A percentile compares a stretch with the other conserved stretches of the same genome.
These are phyloP conservation scores for Begonia loranthoides DNA, from an alignment of 306 rosid species.

Conservation along the genomic window DNA sequence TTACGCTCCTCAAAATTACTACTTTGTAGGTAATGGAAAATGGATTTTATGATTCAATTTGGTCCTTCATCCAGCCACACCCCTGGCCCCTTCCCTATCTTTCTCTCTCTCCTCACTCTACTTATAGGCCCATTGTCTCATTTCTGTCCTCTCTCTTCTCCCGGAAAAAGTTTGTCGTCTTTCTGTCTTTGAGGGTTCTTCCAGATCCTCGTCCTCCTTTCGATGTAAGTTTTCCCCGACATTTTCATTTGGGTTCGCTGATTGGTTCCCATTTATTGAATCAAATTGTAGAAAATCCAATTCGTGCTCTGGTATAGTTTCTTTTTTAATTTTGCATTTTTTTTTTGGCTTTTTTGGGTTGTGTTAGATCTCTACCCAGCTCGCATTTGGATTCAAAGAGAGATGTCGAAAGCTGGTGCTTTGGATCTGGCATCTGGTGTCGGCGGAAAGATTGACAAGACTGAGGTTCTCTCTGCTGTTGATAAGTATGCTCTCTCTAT, in stretches of 20 bases:
- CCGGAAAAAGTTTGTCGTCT: no score
- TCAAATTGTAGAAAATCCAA: neutral
- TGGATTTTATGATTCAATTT: no score
- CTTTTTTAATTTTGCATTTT: neutral
- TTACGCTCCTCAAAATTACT: no score
- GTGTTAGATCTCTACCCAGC: neutral
- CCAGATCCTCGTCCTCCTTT: neutral
- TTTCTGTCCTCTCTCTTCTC: no score
- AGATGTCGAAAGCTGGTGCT: slow-evolving; percentile 33
- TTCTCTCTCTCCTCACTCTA: no score
- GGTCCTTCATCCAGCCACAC: no score
- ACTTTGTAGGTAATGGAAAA: no score
- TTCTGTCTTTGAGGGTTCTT: no score
- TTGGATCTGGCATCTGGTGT: slow-evolving; percentile 77
- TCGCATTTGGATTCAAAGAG: neutral
- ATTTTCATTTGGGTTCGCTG: neutral
- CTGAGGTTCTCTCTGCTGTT: slow-evolving; percentile 58
- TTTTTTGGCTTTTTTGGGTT: neutral
- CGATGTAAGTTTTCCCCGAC: neutral
- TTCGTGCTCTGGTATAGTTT: neutral
- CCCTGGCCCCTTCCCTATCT: no score
- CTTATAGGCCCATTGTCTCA: no score
- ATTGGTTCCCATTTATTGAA: neutral
- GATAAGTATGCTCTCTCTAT: slow-evolving; percentile 26
- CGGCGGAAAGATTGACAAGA: slow-evolving; percentile 69